Base-by-base conservation (phyloP, 805 yeast species). In the Dipodascus albidus region DNA sequence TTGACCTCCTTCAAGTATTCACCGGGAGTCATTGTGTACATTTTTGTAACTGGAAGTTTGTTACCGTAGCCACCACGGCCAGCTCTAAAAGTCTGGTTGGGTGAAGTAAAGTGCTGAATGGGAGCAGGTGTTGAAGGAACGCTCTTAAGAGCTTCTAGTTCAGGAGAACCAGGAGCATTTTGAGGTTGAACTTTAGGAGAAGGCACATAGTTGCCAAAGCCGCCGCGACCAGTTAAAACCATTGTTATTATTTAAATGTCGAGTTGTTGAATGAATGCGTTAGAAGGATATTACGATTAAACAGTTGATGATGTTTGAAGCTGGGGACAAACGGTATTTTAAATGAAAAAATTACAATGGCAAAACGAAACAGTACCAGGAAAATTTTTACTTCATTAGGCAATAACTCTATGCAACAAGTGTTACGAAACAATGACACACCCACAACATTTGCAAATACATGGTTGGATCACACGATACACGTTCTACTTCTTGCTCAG, bases 1-100 rank as follows among this genome's bases (percentile, higher is more conserved):
- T 66, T 59, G 47, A 63, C 69, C 52, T 68, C 70, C 33, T 59
- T 49, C 14, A 68, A 59, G 47, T 67, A 65, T 56, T 69, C 67
- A 19, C 62, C 60, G 2, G 70, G 68, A 2, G 70, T 55, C 59
- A 56, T 52, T 20, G 62, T 50, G 23, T 60, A 56, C 60, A 65
- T 58, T 31, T 64, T 57, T 21, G 59, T 52, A 21, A 68, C 64
- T 2, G 66, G 60, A 23, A 66, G 61, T 20, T 61, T 59, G 60
- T 68, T 68, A 14, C 72, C 72, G 44, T 61, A 67, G 44, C 72
- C 72, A n/a, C 72, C 72, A 22, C 72, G 62, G 24, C 72, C 72
- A 23, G 69, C 59, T 23, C 62, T 60, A 58, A 67, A 68, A 15
- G 60, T 59, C 55, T 69, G 64, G 14, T 38, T 50, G 8, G 72